Conservation (phyloP, 768 basidiomycete species). For the Panaeolus papilionaceus region DNA sequence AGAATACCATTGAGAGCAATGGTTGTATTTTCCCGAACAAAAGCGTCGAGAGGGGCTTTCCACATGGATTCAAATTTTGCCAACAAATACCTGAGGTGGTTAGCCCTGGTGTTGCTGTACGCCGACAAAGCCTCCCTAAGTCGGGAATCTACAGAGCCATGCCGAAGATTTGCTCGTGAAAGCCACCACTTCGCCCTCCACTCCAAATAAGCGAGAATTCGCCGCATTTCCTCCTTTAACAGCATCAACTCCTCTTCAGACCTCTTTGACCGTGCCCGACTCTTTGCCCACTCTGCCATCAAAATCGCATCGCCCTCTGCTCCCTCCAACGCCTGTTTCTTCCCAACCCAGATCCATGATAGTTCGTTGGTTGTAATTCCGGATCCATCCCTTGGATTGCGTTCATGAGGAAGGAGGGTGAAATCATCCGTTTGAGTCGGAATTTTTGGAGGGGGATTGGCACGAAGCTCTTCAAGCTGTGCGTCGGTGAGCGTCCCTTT, state of each 20-base stretch:
- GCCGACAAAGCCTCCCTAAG: no score
- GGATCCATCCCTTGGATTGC: not conserved
- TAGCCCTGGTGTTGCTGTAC: no score
- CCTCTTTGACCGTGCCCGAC: slow-evolving; percentile 20
- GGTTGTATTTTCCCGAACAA: no score
- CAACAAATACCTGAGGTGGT: no score
- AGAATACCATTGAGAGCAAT: no score
- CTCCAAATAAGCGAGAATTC: slow-evolving; percentile 19
- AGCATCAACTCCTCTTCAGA: slow-evolving; percentile 31
- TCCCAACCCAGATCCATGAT: slow-evolving; percentile 6
- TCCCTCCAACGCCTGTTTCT: not conserved
- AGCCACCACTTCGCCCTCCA: slow-evolving; percentile 8
- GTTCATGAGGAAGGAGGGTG: not conserved
- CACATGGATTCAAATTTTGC: no score
- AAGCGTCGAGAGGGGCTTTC: no score
- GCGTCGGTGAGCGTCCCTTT: no score
- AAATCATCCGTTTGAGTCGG: no score
- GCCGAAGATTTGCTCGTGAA: not conserved
- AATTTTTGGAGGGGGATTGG: no score
- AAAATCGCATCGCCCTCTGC: slow-evolving; percentile 24
- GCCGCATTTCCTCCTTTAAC: slow-evolving; percentile 33
- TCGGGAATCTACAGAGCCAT: no score
- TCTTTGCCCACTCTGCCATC: slow-evolving; percentile 30
- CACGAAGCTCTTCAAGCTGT: no score
- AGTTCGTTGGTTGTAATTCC: not conserved